Evolutionary conservation across 495 filamentous ascomycete genomes (phyloP).

Genomic region (Aspergillus indologenus): DNA sequence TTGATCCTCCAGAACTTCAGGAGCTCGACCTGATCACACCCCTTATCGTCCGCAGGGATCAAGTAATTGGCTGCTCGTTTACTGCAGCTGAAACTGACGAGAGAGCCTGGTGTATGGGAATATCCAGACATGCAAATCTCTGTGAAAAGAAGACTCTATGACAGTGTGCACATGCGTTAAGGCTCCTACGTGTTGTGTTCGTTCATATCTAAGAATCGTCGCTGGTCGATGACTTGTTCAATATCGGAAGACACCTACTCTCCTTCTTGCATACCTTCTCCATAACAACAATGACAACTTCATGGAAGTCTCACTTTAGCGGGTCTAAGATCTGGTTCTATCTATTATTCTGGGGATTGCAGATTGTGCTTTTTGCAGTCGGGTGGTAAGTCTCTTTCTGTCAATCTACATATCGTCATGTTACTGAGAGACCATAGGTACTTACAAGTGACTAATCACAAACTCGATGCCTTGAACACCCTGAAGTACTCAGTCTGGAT

Average conservation of each 20-base stretch:
- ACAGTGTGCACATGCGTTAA: background rate
- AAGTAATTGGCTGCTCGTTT: background rate
- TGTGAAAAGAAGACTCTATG: background rate
- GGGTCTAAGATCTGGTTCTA: slow-evolving; percentile 73
- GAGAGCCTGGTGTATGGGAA: background rate
- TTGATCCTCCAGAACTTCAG: background rate
- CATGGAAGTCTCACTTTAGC: slow-evolving; percentile 58
- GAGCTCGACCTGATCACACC: background rate
- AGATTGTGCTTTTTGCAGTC: slow-evolving; percentile 74
- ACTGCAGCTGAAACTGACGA: background rate
- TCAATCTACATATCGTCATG: slow-evolving; percentile 24
- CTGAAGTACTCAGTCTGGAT: slow-evolving; percentile 91
- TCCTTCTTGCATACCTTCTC: slow-evolving; percentile 1
- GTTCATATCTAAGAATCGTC: slow-evolving; percentile 16
- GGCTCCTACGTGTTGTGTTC: background rate
- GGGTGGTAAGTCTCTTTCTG: slow-evolving; percentile 68
- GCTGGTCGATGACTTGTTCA: slow-evolving; percentile 23
- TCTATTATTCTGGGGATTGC: slow-evolving; percentile 77
- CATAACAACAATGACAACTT: slow-evolving; percentile 15
- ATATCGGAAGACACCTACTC: slow-evolving; percentile 8
- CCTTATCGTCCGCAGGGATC: background rate
- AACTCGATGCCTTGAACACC: slow-evolving; percentile 73
- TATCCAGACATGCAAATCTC: background rate
- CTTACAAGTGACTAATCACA: slow-evolving; percentile 64
- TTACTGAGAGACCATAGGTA: slow-evolving; percentile 52